Evolutionary conservation across 192 early-diverging fungal species (phyloP).

Genomic region (Podila verticillata): DNA sequence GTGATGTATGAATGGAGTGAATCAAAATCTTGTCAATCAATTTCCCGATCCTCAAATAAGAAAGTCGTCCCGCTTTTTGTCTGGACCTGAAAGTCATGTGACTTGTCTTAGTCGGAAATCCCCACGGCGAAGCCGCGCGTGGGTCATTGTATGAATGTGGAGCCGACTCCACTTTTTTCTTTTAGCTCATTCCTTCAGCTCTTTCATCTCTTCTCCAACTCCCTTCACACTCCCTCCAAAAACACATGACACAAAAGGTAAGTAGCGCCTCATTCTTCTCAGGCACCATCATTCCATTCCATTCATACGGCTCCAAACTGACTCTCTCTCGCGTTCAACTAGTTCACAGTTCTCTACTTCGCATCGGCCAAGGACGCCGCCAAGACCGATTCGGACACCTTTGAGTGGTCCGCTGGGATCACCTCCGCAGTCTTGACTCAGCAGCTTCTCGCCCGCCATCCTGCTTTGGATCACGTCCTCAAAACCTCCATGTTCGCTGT

Average conservation of each 20-base stretch:
- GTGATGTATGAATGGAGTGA: neutral
- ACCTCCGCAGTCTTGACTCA: conserved; percentile 17
- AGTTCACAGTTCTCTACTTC: conserved; percentile 72
- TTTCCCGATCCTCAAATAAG: too few species aligned
- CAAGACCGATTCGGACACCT: conserved; percentile 49
- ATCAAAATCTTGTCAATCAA: too few species aligned
- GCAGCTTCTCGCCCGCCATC: conserved; percentile 46
- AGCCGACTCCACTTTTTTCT: neutral
- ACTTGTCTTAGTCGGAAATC: neutral
- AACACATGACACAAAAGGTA: conserved; percentile 5
- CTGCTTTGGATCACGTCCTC: conserved; percentile 47
- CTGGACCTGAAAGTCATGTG: too few species aligned
- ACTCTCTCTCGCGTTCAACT: neutral
- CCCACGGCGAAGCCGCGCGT: neutral
- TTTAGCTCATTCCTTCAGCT: neutral
- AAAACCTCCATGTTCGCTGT: conserved; percentile 64
- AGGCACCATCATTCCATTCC: neutral
- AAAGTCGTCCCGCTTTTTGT: too few species aligned
- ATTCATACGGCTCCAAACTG: neutral
- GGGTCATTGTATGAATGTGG: neutral
- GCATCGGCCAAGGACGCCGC: conserved; percentile 64
- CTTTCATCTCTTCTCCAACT: neutral
- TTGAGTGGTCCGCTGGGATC: conserved; percentile 40
- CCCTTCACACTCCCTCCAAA: neutral
- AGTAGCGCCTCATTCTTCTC: neutral